Evolutionary conservation across 495 filamentous ascomycete species (phyloP), one percentile per base, ranked within the genome.

Genomic region (Aspergillus nidulans): DNA sequence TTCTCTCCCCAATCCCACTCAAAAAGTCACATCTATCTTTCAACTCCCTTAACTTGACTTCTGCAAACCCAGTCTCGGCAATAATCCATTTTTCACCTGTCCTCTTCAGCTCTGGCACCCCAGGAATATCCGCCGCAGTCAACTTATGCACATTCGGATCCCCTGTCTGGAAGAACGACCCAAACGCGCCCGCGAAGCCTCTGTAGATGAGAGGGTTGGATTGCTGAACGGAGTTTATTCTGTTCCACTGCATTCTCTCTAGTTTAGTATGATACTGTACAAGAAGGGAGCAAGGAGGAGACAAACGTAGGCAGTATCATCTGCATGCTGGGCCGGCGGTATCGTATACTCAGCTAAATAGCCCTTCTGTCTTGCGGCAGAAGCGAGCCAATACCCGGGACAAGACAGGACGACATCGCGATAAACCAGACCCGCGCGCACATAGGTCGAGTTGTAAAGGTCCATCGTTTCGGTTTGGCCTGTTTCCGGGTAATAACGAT

Each of bases 331-430:
- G 5, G 82, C 83, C 2, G 83, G 83, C 18, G 65, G 57, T 52
- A 85, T 84, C 0, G 74, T 78, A 55, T 85, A 86, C 59, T 85
- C 81, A 6, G 77, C 81, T 23, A 84, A 52, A 63, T 79, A 84
- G 1, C 78, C 70, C 2, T 63, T 68, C 10, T 63, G 67, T 24
- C 61, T 58, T 7, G 77, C 78, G 5, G 70, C 71, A 8, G 63
- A 64, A 1, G 81, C 70, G 59, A 81, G 71, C 82, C 81, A 85
- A 54, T 77, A 81, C 3, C 74, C 75, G 1, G 83, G 82, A 61
- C 82, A 85, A 1, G 82, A 74, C 16, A 85, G 77, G n/a, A 83
- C 75, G 1, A 80, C 59, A 63, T 85, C 83, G 3, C 82, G 63
- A 52, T 80, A 85, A 0, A 85, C 64, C 30, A 85, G 57, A 0